phyloP scores from a whole-genome alignment of 208 protist species.

The Herpetomonas tarakana region DNA sequence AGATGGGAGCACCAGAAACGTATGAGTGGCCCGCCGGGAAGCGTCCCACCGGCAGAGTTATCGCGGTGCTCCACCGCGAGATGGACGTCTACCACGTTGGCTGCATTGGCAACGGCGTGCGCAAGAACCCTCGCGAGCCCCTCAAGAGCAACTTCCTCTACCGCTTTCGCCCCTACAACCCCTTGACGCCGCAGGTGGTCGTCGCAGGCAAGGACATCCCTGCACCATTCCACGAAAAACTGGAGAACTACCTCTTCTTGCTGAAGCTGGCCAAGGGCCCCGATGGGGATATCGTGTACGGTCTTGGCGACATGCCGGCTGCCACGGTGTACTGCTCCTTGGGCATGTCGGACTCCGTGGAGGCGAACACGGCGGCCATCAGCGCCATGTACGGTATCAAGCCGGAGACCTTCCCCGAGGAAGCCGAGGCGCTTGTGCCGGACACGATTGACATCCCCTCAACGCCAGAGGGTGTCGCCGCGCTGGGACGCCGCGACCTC shows the following conservation, averaged over 20 bases:
- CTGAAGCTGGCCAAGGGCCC: constrained; percentile 24
- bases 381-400: constrained; percentile 31
- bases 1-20: constrained; percentile 19
- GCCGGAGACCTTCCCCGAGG: constrained; percentile 53
- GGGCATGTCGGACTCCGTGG: constrained; percentile 37
- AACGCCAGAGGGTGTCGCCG: constrained; percentile 28
- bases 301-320: constrained; percentile 20
- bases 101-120: constrained; percentile 30
- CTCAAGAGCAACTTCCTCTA: constrained; percentile 51
- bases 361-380: constrained; percentile 49
- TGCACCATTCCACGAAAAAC: constrained; percentile 18
- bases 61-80: constrained; percentile 41
- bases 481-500: constrained; percentile 60
- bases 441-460: constrained; percentile 38
- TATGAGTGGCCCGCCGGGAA: constrained; percentile 27
- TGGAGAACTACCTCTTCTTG: constrained; percentile 42
- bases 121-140: constrained; percentile 20
- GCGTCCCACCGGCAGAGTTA: constrained; percentile 38
- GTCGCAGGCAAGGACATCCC: constrained; percentile 67
- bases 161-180: constrained; percentile 63
- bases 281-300: constrained; percentile 10
- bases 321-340: constrained; percentile 25
- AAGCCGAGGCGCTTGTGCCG: constrained; percentile 63
- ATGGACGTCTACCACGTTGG: constrained; percentile 33
- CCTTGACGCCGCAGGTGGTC: constrained; percentile 45